Conservation (phyloP, 192 early-diverging fungal species). For the Linnemannia hyalina region DNA sequence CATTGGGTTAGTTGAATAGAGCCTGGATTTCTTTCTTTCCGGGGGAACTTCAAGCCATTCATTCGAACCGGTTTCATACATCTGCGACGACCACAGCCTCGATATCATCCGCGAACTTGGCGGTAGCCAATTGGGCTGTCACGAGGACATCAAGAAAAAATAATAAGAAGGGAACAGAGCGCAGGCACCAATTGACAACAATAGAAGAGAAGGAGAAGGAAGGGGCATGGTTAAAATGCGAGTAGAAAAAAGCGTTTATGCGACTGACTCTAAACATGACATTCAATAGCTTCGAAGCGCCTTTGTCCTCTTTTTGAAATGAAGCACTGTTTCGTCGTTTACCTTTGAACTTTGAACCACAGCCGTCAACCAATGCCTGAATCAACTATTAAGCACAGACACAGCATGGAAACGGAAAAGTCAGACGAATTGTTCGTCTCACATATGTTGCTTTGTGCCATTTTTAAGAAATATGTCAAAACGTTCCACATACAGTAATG, state of each 20-base stretch:
- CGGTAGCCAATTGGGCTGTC: conserved; percentile 50
- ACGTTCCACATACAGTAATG: conserved; percentile 32
- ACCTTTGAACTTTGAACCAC: conserved; percentile 57
- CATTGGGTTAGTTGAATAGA: not conserved
- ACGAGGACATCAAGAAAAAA: not conserved
- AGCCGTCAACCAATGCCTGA: conserved; percentile 54
- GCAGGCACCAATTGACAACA: not conserved
- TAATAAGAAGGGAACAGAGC: not conserved
- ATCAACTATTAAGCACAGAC: conserved; percentile 36
- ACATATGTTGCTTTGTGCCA: not conserved
- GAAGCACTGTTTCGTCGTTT: not conserved
- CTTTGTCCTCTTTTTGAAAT: not conserved
- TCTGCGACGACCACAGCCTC: conserved; percentile 46
- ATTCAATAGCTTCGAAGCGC: not conserved
- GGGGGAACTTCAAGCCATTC: not conserved
- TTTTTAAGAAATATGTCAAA: not conserved
- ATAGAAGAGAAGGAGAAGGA: not conserved
- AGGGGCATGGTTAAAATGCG: not conserved
- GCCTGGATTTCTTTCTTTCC: not conserved
- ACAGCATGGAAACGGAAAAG: not conserved
- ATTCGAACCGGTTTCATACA: conserved; percentile 18
- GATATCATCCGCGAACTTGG: conserved; percentile 54
- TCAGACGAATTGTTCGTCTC: not conserved
- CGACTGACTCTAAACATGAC: not conserved
- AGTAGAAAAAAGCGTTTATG: not conserved